Percentiles rank a stretch among this genome's conserved stretches.
Conservation (phyloP, 2,329 filamentous ascomycete genomes). For the Colletotrichum lupini region DNA sequence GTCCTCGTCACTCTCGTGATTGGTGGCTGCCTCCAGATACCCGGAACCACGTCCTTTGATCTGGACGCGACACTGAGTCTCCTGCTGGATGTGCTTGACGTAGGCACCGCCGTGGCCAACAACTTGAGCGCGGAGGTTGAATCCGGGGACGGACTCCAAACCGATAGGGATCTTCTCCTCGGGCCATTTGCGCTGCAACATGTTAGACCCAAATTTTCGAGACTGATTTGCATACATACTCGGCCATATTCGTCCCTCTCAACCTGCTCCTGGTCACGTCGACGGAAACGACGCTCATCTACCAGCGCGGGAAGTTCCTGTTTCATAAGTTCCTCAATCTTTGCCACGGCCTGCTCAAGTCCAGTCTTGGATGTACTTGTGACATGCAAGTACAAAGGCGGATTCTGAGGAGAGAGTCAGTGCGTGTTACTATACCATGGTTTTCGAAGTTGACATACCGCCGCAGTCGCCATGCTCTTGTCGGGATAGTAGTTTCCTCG, state of each 20-base stretch:
- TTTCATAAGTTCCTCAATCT: conserved; percentile 95
- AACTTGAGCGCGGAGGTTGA: conserved; percentile 95
- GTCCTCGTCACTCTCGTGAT: conserved; percentile 89
- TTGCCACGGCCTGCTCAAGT: conserved; percentile 86
- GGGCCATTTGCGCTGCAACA: conserved; percentile 92
- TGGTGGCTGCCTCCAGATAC: conserved; percentile 90
- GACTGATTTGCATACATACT: conserved; percentile 63
- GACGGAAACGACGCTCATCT: conserved; percentile 91
- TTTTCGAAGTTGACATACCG: conserved; percentile 68
- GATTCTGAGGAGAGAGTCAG: conserved; percentile 70
- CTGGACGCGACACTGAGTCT: conserved; percentile 94
- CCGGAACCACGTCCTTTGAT: conserved; percentile 98
- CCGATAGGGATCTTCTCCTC: conserved; percentile 94
- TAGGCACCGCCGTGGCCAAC: conserved; percentile 95
- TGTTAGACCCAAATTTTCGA: conserved; percentile 28
- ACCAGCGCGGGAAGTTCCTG: conserved; percentile 96
- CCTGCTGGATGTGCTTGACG: conserved; percentile 97
- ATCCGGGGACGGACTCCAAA: conserved; percentile 90
- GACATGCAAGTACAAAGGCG: conserved; percentile 93
- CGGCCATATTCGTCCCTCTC: conserved; percentile 93
- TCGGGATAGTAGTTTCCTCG: conserved; percentile 97
- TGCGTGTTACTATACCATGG: background rate
- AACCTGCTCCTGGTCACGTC: conserved; percentile 81
- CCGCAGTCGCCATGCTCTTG: conserved; percentile 94
- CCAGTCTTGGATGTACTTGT: conserved; percentile 93